phyloP scores from a whole-genome alignment of 371 early-diverging fungal species.

The Mortierella sp. region DNA sequence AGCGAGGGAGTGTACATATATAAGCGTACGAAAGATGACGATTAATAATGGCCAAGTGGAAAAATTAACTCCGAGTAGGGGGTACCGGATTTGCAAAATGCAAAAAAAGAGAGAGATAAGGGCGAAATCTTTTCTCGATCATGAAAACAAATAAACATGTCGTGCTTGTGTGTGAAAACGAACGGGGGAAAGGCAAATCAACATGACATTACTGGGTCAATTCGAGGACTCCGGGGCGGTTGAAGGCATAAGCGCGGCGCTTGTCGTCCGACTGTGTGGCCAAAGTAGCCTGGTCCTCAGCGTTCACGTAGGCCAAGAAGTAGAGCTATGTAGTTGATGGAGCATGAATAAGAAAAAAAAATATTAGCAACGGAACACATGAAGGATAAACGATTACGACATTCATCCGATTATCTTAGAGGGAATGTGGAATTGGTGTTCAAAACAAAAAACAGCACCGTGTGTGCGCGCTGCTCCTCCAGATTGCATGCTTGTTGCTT shows the following conservation, averaged over 20 bases:
- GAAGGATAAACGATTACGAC: neutral
- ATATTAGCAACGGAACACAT: neutral
- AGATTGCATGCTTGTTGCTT: slow-evolving; percentile 31
- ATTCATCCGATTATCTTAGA: neutral
- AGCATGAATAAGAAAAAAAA: neutral
- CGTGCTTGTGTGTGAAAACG: neutral
- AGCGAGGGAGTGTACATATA: neutral
- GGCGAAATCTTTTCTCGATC: slow-evolving; percentile 2
- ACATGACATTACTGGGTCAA: slow-evolving; percentile 79
- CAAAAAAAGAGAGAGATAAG: neutral
- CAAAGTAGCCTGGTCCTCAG: slow-evolving; percentile 57
- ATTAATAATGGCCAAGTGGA: neutral
- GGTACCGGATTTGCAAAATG: neutral
- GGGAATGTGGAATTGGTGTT: neutral
- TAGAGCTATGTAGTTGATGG: slow-evolving; percentile 58
- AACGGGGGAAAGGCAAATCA: slow-evolving; percentile 4
- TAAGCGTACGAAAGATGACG: neutral
- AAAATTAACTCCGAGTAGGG: neutral
- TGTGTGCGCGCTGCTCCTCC: no score
- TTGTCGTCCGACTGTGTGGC: slow-evolving; percentile 67
- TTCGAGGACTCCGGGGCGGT: slow-evolving; percentile 84
- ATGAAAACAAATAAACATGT: no score
- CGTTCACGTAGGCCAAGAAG: slow-evolving; percentile 82
- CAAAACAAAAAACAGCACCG: neutral
- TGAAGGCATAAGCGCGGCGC: slow-evolving; percentile 68